These are phyloP conservation scores for Lepidium aucheri DNA, from an alignment of 345 rosid genomes.

Conservation along the genomic window DNA sequence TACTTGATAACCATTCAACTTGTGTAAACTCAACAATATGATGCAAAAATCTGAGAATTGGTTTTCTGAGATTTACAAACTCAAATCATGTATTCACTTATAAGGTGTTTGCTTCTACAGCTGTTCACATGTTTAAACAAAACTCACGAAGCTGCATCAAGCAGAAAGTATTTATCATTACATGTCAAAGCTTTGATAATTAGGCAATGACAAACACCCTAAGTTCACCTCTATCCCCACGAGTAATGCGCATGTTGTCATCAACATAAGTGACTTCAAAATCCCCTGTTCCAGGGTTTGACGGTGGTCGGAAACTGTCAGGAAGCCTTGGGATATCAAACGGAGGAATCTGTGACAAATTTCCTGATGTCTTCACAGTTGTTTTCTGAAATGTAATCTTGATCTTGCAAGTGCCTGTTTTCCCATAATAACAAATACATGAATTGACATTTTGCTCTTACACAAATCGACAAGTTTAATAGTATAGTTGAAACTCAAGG, in stretches of 20 bases:
- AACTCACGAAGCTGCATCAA: not conserved
- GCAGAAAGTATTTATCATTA: not conserved
- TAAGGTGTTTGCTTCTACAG: not conserved
- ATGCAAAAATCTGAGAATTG: too few species aligned
- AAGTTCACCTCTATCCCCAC: conserved; percentile 86
- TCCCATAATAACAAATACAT: not conserved
- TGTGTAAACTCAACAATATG: too few species aligned
- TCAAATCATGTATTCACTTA: not conserved
- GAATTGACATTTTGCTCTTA: not conserved
- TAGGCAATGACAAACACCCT: conserved; percentile 64
- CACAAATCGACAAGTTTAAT: not conserved
- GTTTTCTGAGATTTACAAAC: too few species aligned
- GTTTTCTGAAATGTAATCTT: conserved; percentile 74
- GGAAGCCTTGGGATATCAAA: conserved; percentile 74
- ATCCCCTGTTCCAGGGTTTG: conserved; percentile 60
- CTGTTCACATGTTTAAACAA: not conserved
- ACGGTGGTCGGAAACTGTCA: conserved; percentile 51
- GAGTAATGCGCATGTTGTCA: conserved; percentile 57
- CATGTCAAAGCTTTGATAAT: not conserved
- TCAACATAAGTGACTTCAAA: conserved; percentile 82
- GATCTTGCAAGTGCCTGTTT: conserved; percentile 62
- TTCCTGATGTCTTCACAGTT: conserved; percentile 64
- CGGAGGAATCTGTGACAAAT: conserved; percentile 66
- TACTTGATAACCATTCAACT: too few species aligned
- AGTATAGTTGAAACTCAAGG: not conserved